phyloP scores from a whole-genome alignment of 2,329 filamentous ascomycete species.

The Aspergillus candidus region DNA sequence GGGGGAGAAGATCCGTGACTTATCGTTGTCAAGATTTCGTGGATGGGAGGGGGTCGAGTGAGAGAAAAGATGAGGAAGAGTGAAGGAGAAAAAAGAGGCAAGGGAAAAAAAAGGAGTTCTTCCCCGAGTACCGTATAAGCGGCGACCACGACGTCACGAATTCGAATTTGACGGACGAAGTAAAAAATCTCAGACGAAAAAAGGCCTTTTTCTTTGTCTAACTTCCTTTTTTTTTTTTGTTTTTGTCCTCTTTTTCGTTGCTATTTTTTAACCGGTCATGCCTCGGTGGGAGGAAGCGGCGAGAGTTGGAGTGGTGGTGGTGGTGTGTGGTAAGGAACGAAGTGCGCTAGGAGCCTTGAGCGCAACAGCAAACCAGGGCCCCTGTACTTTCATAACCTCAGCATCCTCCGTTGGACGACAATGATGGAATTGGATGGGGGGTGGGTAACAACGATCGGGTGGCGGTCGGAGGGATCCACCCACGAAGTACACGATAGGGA shows the following conservation, averaged over 20 bases:
- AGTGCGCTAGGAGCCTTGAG: conserved; percentile 37
- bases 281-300: conserved; percentile 19
- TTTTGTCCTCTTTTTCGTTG: not conserved
- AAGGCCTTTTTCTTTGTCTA: not conserved
- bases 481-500: not conserved
- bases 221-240: conserved; percentile 1
- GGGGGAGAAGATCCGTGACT: too few relatives aligned
- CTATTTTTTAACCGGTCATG: conserved; percentile 16
- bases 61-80: too few relatives aligned
- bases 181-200: too few relatives aligned
- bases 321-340: conserved; percentile 18
- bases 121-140: not conserved
- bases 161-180: too few relatives aligned
- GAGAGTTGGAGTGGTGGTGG: conserved; percentile 12
- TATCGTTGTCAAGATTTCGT: too few relatives aligned
- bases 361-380: conserved; percentile 36
- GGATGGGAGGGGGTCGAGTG: too few relatives aligned
- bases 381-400: conserved; percentile 36
- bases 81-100: not conserved
- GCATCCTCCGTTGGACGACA: conserved; percentile 25
- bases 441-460: too few relatives aligned
- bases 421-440: not conserved
- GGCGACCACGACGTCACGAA: too few relatives aligned
- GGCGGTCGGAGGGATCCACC: conserved; percentile 2
- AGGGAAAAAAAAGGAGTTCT: not conserved